Conservation (phyloP, 257 asterid species). For the Nicotiana attenuata region DNA sequence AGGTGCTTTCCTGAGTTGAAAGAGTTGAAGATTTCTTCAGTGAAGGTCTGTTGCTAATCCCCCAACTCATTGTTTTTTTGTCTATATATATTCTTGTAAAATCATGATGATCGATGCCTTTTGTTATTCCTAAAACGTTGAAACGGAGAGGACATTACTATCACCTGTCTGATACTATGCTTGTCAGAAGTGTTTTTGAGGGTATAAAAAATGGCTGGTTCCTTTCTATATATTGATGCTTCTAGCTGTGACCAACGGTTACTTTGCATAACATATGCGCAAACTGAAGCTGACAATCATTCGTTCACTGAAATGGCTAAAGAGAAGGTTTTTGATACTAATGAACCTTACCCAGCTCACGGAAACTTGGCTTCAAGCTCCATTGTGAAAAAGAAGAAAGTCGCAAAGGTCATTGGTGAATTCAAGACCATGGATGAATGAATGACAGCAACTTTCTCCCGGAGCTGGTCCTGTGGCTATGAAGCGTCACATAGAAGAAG, state of each 20-base stretch:
- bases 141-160: conserved; percentile 43
- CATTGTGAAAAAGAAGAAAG: conserved; percentile 14
- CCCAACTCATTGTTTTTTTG: not conserved
- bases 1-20: conserved; percentile 43
- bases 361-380: not conserved
- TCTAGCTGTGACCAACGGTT: conserved; percentile 19
- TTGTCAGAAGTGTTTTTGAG: conserved; percentile 40
- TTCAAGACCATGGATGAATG: conserved; percentile 13
- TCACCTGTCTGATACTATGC: conserved; percentile 55
- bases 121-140: conserved; percentile 32
- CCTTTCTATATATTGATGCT: conserved; percentile 39
- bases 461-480: conserved; percentile 28
- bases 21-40: conserved; percentile 35
- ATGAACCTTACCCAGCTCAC: conserved; percentile 7
- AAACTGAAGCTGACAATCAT: not conserved
- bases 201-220: conserved; percentile 33
- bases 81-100: not conserved
- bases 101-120: not conserved
- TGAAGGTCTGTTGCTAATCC: conserved; percentile 43
- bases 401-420: conserved; percentile 17
- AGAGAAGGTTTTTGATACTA: conserved; percentile 6
- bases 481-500: conserved; percentile 26
- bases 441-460: conserved; percentile 8
- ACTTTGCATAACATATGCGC: conserved; percentile 3
- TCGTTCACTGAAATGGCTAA: conserved; percentile 8